Evolutionary conservation across 306 rosid species (phyloP).

Genomic region (Luffa aegyptiaca): DNA sequence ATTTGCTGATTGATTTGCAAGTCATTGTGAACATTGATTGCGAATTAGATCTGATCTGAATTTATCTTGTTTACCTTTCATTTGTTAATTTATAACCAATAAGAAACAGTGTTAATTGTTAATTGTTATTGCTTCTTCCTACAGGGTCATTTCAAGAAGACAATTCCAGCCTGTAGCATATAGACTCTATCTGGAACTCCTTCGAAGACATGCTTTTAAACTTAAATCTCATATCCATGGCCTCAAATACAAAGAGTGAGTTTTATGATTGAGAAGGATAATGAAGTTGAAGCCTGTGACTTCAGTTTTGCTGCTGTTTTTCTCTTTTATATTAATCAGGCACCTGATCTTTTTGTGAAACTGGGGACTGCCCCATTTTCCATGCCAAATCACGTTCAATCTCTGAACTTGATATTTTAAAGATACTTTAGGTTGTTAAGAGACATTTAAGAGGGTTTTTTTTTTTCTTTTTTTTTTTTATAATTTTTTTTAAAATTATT

Average conservation of each 20-base stretch:
- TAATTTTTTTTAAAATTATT: too few relatives aligned
- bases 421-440: neutral
- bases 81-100: neutral
- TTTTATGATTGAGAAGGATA: neutral
- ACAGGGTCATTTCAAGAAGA: conserved; percentile 83
- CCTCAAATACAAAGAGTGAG: conserved; percentile 60
- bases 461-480: too few relatives aligned
- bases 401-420: neutral
- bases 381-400: neutral
- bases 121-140: conserved; percentile 8
- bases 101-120: neutral
- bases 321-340: neutral
- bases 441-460: neutral
- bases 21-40: neutral
- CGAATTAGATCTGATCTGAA: neutral
- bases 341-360: neutral
- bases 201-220: conserved; percentile 62
- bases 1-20: neutral
- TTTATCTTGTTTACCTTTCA: neutral
- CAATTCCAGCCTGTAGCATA: conserved; percentile 67
- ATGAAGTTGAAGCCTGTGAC: neutral
- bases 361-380: neutral
- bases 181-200: conserved; percentile 77
- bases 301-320: neutral
- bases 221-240: conserved; percentile 59